Evolutionary conservation across 768 basidiomycete genomes (phyloP), one percentile per base, ranked within the genome.

Genomic region (Glaciozyma martinii): DNA sequence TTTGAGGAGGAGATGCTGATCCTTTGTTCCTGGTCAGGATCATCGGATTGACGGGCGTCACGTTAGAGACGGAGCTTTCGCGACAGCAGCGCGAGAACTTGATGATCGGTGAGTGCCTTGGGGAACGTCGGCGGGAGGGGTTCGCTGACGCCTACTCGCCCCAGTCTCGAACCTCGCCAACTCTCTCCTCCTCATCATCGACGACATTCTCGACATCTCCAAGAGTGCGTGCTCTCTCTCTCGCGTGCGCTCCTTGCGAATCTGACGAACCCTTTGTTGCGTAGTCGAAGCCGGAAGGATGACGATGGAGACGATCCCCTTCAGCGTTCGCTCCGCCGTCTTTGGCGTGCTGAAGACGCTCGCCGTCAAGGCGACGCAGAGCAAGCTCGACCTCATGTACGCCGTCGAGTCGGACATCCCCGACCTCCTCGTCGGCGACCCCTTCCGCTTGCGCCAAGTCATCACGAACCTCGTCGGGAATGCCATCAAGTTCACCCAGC

Each of bases 291-390:
- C 94, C 47, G 95, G 95, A 53, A 88, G 94, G 18, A 99, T 99
- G 95, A 98, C 92, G 3, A 95, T 99, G 88, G 95, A 99, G 78
- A 87, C 90, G 33, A 94, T 97, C n/a, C 87, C 93, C 3, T 99
- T 94, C 78, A 97, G 93, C 15, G 82, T 97, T 33, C 88, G 95
- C n/a, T 87, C 91, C 71, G 94, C 90, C 5, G 90, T 97, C 49
- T 98, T 97, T 73, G 90, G 91, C 33, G 95, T 98, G 66, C 83
- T 98, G 74, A 99, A 99, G 79, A 98, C 94, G 0, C 83, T 99
- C 63, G 93, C 97, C 72, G 92, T 97, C 58, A 92, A 93, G 54
- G 95, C 94, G 3, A 89, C 92, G 0, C 93, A 98, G 77, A 93
- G 92, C 78, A 90, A 93, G 72, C 81, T 99, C 64, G 93, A 97